Evolutionary conservation across 2,329 filamentous ascomycete species (phyloP), one percentile per base, ranked within the genome.

Genomic region (Diplodia seriata): DNA sequence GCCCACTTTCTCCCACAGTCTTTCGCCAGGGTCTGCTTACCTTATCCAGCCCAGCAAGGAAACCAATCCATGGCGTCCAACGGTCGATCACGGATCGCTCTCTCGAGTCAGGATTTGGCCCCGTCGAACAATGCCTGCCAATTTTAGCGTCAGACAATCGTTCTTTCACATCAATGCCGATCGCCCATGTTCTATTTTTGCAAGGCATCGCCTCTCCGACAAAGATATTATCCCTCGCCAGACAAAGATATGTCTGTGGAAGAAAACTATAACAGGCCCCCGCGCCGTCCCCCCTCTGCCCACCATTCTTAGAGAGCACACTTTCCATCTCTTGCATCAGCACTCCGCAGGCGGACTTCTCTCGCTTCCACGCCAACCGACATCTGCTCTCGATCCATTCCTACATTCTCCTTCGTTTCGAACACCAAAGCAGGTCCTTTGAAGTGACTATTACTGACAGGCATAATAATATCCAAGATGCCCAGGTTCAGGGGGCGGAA

Each of bases 291-390:
- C 9, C 29, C 6, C 14, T 47, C 33, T n/a, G 23, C 12, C 3
- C 14, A 18, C n/a, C 38, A 9, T 29, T 61, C 26, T 11, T 8
- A n/a, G 26, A 18, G 55, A 23, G 9, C 15, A 43, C n/a, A 12
- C 15, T 51, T 15, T 23, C 11, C 31, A 20, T 15, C 23, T 29
- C 23, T 26, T 20, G 43, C 3, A 47, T 20, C n/a, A n/a, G 18
- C n/a, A 20, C n/a, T 55, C 62, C 62, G 62, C 62, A 54, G 62
- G 62, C 62, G 62, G 62, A 55, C 23, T 31, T 8, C 33, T 29
- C 36, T 64, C 23, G 33, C 26, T 40, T 12, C 31, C 18, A 31
- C 12, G 6, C n/a, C 29, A n/a, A 29, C 18, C 29, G 12, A 40
- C 29, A 40, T 20, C 23, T 54, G 40, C 14, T 51, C 23, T 23